Evolutionary conservation across 2,329 filamentous ascomycete species (phyloP), one percentile per base, ranked within the genome.

Genomic region (Aspergillus piperis): DNA sequence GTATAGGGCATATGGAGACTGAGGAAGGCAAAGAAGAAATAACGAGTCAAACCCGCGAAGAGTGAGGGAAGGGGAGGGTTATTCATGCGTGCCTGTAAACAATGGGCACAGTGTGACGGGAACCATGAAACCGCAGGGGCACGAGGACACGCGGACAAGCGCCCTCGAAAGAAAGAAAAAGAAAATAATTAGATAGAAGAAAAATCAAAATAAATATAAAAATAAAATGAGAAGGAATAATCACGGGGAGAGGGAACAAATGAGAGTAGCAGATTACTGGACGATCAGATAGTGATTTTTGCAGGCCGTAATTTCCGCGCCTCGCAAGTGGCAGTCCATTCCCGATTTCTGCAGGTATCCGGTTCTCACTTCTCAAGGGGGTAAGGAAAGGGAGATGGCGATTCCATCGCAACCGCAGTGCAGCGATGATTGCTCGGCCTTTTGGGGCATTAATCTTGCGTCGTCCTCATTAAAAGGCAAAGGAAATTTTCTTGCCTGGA

Each of bases 271-370:
- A 50, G 15, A 32, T 36, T 51, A 66, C 64, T 32, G 44, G 32
- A 59, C 59, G 62, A 54, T 57, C 58, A 59, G 19, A 39, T 63
- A 47, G 52, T 63, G 61, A 61, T 60, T 66, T 25, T 30, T 39
- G 44, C 47, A 59, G 23, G 58, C 36, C 17, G 51, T 48, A 27
- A 27, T 39, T 23, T 50, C 57, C 23, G 44, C 32, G 44, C 54
- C 42, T 51, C 53, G 27, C n/a, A 59, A 56, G 48, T 50, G 27
- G 50, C 55, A 51, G 41, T 23, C 36, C 36, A 42, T 57, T 56
- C 48, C 38, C n/a, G 54, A 13, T 41, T 61, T 57, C 64, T 66
- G 72, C 68, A 69, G 50, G 65, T 66, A 70, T 60, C 70, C 72
- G 71, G 58, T 23, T 17, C 58, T 49, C 51, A 60, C 11, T 36